Percentiles rank a stretch among this genome's conserved stretches.
Evolutionary conservation across 768 basidiomycete genomes (phyloP).

Genomic region (Tulasnella sp.): DNA sequence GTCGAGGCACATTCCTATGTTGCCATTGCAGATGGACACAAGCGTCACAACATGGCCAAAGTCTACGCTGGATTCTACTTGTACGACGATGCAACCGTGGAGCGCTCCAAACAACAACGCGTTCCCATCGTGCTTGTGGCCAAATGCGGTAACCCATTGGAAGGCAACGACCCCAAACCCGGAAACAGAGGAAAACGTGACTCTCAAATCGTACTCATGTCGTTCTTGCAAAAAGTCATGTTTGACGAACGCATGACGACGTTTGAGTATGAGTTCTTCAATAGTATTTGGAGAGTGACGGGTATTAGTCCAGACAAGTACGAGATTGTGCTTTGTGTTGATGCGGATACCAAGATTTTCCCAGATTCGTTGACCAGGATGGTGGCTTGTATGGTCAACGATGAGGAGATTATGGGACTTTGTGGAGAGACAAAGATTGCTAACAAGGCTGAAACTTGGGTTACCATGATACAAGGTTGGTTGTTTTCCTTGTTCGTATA

Average conservation of each 20-base stretch:
- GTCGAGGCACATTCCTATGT: slow-evolving; percentile 94
- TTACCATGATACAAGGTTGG: slow-evolving; percentile 99
- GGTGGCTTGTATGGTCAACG: slow-evolving; percentile 93
- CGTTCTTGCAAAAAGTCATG: slow-evolving; percentile 98
- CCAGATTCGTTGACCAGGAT: slow-evolving; percentile 94
- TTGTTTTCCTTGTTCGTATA: slow-evolving; percentile 11
- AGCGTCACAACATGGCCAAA: slow-evolving; percentile 98
- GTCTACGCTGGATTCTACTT: slow-evolving; percentile 96
- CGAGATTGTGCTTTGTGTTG: slow-evolving; percentile 89
- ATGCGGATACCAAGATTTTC: slow-evolving; percentile 98
- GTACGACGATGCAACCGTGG: slow-evolving; percentile 83
- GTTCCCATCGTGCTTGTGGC: slow-evolving; percentile 93
- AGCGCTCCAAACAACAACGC: slow-evolving; percentile 87
- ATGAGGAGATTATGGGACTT: slow-evolving; percentile 96
- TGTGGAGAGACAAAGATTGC: slow-evolving; percentile 99
- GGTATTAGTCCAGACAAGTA: slow-evolving; percentile 94
- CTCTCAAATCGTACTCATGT: slow-evolving; percentile 94
- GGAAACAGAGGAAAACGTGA: slow-evolving; percentile 99
- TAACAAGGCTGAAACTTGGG: slow-evolving; percentile 96
- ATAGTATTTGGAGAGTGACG: slow-evolving; percentile 88
- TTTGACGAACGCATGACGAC: slow-evolving; percentile 99
- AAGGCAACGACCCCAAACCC: slow-evolving; percentile 79
- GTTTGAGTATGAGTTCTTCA: slow-evolving; percentile 99
- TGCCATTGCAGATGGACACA: slow-evolving; percentile 99
- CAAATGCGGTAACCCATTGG: slow-evolving; percentile 87